phyloP scores from a whole-genome alignment of 805 yeast species.

The Teunomyces barrocoloradensis region DNA sequence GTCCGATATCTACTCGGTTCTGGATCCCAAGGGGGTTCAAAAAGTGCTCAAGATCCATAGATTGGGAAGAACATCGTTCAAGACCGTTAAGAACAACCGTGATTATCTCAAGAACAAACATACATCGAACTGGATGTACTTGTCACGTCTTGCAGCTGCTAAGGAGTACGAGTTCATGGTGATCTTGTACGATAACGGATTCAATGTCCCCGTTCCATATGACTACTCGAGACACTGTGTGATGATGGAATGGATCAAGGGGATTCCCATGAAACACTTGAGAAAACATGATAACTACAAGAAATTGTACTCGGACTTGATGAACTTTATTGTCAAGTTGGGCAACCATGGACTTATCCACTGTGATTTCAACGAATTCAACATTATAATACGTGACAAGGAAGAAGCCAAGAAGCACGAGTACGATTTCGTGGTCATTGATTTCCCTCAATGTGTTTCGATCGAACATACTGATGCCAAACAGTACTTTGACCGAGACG shows the following conservation, averaged over 20 bases:
- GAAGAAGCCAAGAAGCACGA: slow-evolving; percentile 49
- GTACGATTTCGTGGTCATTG: slow-evolving; percentile 83
- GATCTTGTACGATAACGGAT: slow-evolving; percentile 68
- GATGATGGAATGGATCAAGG: slow-evolving; percentile 86
- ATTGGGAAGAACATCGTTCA: slow-evolving; percentile 89
- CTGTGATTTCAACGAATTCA: slow-evolving; percentile 97
- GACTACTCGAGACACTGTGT: slow-evolving; percentile 91
- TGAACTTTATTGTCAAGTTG: slow-evolving; percentile 79
- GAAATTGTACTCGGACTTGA: slow-evolving; percentile 75
- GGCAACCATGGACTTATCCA: slow-evolving; percentile 91
- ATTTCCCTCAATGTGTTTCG: slow-evolving; percentile 97
- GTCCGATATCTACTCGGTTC: slow-evolving; percentile 87
- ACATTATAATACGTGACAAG: slow-evolving; percentile 77
- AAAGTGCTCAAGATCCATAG: slow-evolving; percentile 87
- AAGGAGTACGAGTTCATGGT: slow-evolving; percentile 90
- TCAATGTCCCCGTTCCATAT: slow-evolving; percentile 82
- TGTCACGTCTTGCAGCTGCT: slow-evolving; percentile 86
- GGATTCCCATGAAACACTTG: slow-evolving; percentile 86
- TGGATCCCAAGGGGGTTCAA: slow-evolving; percentile 59
- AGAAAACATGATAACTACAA: slow-evolving; percentile 67
- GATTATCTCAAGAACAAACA: slow-evolving; percentile 79
- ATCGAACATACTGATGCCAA: slow-evolving; percentile 89
- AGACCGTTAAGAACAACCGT: slow-evolving; percentile 88
- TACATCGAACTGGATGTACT: slow-evolving; percentile 87
- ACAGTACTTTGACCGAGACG: slow-evolving; percentile 86